A percentile compares a stretch with the other conserved stretches of the same genome.
These are phyloP conservation scores for Teunomyces pallodes DNA, from an alignment of 805 yeast genomes.

Conservation along the genomic window DNA sequence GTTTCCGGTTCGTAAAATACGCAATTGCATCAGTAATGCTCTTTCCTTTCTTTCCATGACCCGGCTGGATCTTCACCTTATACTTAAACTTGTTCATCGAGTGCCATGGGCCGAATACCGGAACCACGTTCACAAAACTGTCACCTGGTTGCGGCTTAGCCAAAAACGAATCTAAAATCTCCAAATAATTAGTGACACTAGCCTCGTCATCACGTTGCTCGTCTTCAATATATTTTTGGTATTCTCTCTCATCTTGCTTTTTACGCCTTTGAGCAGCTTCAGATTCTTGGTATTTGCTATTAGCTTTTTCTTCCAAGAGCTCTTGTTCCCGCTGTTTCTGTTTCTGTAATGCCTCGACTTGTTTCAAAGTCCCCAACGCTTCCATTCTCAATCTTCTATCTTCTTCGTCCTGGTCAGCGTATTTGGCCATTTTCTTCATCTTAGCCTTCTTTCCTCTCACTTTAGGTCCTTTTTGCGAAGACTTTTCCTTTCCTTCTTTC, in stretches of 20 bases:
- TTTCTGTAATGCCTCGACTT: conserved; percentile 32
- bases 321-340: conserved; percentile 19
- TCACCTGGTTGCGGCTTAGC: conserved; percentile 50
- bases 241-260: conserved; percentile 44
- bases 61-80: conserved; percentile 81
- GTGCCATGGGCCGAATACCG: conserved; percentile 92
- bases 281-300: conserved; percentile 31
- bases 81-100: conserved; percentile 72
- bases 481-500: conserved; percentile 7
- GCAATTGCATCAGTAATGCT: conserved; percentile 67
- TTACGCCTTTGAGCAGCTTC: conserved; percentile 42
- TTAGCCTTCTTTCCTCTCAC: conserved; percentile 86
- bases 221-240: conserved; percentile 38
- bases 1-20: conserved; percentile 49
- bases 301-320: conserved; percentile 16
- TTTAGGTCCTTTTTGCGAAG: conserved; percentile 20
- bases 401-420: conserved; percentile 89
- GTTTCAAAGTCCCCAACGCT: conserved; percentile 79
- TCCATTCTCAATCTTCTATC: conserved; percentile 75
- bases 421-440: conserved; percentile 79
- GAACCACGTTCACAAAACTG: conserved; percentile 60
- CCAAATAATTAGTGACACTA: conserved; percentile 31
- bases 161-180: conserved; percentile 45
- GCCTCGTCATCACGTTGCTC: conserved; percentile 33
- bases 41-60: conserved; percentile 82